These are phyloP conservation scores for Silene uniflora DNA, from an alignment of 148 eudicot species.

Conservation along the genomic window DNA sequence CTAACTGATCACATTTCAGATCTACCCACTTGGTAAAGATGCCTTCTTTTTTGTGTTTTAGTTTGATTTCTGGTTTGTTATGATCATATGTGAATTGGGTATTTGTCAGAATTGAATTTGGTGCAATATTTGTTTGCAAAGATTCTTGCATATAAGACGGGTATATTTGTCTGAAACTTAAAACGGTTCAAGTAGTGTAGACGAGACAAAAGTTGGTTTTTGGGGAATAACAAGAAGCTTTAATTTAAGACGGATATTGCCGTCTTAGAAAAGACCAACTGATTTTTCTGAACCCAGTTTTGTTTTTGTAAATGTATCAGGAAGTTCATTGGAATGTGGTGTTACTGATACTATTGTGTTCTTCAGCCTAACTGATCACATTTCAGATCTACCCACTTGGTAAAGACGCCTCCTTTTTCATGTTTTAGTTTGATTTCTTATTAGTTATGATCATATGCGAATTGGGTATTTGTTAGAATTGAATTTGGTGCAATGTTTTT, in stretches of 20 bases:
- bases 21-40: constrained; percentile 3
- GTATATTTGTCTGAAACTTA: no score
- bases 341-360: neutral
- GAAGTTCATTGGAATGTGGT: neutral
- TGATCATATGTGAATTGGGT: constrained; percentile 3
- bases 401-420: neutral
- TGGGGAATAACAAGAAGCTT: no score
- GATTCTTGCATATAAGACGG: no score
- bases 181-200: no score
- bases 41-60: neutral
- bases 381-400: constrained; percentile 7
- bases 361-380: neutral
- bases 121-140: neutral
- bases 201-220: no score
- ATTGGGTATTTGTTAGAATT: neutral
- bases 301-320: neutral
- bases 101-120: neutral
- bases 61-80: neutral
- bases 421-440: neutral
- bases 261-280: no score
- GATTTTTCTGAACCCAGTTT: no score
- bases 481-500: neutral
- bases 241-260: no score
- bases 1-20: neutral
- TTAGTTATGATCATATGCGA: neutral